Evolutionary conservation across 306 rosid genomes (phyloP), one percentile per base, ranked within the genome.

Genomic region (Medicago truncatula): DNA sequence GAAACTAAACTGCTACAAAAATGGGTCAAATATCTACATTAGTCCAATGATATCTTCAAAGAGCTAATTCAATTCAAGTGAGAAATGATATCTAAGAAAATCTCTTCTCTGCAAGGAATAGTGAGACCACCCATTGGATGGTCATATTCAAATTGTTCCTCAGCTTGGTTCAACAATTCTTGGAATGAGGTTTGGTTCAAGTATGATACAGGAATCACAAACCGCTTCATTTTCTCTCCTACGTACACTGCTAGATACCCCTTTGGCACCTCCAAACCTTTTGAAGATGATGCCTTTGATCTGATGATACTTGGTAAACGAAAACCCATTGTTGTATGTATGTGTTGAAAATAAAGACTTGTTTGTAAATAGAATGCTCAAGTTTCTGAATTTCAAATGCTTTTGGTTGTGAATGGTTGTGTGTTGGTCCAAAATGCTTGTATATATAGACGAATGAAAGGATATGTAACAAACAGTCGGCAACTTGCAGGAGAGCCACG

Each of bases 201-300:
- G 83, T 88, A 88, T 34, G 92, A 79, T 70, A 94, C 85, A 39
- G 97, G 97, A 75, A 94, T 82, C 47, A 92, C 95, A 80, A 88
- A 92, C 80, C 97, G 88, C 84, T 83, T 92, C 36, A 90, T 36
- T 38, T 38, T 53, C 1, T 64, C 70, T 76, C 90, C 87, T 63
- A 92, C 97, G 41, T 94, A 94, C 1, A 94, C 95, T 85, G 91
- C 93, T 43, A 92, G 81, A 66, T 94, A 97, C 0, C 98, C 96
- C 80, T 87, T 94, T 36, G 95, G 98, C 16, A 39, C 13, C 40
- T 82, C 60, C 18, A 14, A 44, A 6, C 39, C 68, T 57, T 40
- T 73, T 46, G 81, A 81, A 68, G 68, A 14, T 62, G 72, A 65
- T 62, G 78, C 47, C 63, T 38, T 71, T 34, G 38, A 34, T 76